Percentiles rank a stretch among this genome's conserved stretches.
Conservation (phyloP, 1,139 yeast genomes). For the Hansenula anomala region DNA sequence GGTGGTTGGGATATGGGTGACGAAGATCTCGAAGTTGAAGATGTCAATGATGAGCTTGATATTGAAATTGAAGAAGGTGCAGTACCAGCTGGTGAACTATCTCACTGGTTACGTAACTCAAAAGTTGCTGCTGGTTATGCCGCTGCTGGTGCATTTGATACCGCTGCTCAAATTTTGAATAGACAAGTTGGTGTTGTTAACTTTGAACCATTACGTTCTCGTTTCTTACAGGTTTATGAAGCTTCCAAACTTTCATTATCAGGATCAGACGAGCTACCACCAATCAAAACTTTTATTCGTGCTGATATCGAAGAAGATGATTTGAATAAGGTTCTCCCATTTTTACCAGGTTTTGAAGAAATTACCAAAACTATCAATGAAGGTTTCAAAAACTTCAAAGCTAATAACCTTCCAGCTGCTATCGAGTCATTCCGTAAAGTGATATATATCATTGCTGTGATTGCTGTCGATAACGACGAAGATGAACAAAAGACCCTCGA, state of each 20-base stretch:
- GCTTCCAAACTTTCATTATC: constrained; percentile 73
- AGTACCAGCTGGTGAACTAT: constrained; percentile 53
- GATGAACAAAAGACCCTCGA: constrained; percentile 76
- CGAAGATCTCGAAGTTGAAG: constrained; percentile 64
- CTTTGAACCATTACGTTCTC: constrained; percentile 79
- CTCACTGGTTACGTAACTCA: constrained; percentile 84
- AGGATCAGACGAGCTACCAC: constrained; percentile 68
- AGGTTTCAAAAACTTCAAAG: constrained; percentile 80
- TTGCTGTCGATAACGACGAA: constrained; percentile 67
- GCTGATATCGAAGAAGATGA: constrained; percentile 57
- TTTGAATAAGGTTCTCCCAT: constrained; percentile 52
- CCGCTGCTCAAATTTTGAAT: constrained; percentile 87
- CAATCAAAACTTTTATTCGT: constrained; percentile 67
- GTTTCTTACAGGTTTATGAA: constrained; percentile 81
- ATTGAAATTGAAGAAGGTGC: constrained; percentile 36
- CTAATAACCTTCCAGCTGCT: constrained; percentile 79
- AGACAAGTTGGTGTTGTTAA: constrained; percentile 84
- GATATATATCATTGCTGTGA: constrained; percentile 68
- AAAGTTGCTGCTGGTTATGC: constrained; percentile 89
- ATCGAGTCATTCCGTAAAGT: constrained; percentile 74
- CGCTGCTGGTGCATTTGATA: constrained; percentile 95
- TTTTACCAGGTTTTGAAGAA: constrained; percentile 68
- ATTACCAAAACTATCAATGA: constrained; percentile 61
- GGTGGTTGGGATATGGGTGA: constrained; percentile 57
- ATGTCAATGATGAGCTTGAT: constrained; percentile 48